Base-by-base conservation (phyloP, 208 protist genomes). In the Leishmania martiniquensis region DNA sequence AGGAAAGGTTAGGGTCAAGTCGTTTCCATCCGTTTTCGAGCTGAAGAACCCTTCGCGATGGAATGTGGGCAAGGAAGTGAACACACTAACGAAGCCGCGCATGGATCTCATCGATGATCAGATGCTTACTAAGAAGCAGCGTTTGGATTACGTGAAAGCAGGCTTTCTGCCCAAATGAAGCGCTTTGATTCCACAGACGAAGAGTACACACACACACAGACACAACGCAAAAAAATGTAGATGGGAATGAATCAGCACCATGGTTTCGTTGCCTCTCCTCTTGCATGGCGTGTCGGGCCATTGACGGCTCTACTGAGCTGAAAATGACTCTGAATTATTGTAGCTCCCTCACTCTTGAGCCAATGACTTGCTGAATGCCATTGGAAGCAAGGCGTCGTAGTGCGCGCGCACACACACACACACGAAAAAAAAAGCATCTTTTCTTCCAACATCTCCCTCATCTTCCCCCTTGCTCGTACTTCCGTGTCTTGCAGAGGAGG, bases 21-120 rank as follows among this genome's bases (percentile, higher is more conserved):
- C 91, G 0, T 98, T 96, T 78, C 95, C 95, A 32, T 96, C 92
- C 34, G 87, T 95, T 39, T 96, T 96, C 81, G 89, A 96, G 78
- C 86, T 97, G 66, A 95, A 90, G 54, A 94, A 81, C 57, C 93
- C 93, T 29, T 98, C 95, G 13, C 85, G 93, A 34, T 98, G 93
- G 91, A 97, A 96, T 76, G 89, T 98, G 66, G 95, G 95, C 15
- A 98, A 98, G 76, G 91, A 96, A 65, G 79, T 98, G 78, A 91
- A 92, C 54, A 96, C 95, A 22, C 62, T 96, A 60, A 92, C 88
- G 13, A 96, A 97, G 78, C 93, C 93, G 60, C 86, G 93, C 10
- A 96, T 96, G 93, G 93, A 96, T 65, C 81, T 98, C 37, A 98
- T 98, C 57, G 95, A 98, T 76, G 95, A 98, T 75, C 92, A 96